Conservation (phyloP, 345 rosid genomes). For the Lagerstroemia speciosa region DNA sequence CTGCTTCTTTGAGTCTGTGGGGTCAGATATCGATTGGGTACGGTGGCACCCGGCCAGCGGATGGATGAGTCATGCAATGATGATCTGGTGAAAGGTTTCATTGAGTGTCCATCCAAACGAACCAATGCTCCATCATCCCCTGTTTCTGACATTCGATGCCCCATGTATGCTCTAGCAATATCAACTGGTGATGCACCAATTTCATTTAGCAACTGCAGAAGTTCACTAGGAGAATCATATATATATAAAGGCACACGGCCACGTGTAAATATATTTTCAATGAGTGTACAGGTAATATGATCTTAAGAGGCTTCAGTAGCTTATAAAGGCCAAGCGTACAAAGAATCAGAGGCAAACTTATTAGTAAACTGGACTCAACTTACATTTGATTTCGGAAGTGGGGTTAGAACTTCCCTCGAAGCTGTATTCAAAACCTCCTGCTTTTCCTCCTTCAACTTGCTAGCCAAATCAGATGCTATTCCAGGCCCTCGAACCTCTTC, state of each 20-base stretch:
- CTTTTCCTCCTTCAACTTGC: conserved; percentile 25
- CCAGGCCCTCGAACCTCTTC: conserved; percentile 24
- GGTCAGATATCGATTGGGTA: conserved; percentile 53
- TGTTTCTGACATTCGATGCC: conserved; percentile 33
- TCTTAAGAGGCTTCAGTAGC: background rate
- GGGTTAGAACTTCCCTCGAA: conserved; percentile 29
- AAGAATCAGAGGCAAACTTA: background rate
- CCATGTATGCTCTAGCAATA: conserved; percentile 79
- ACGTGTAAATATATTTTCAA: background rate
- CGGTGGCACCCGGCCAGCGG: conserved; percentile 86
- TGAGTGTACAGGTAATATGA: background rate
- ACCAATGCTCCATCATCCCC: conserved; percentile 36
- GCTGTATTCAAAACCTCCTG: conserved; percentile 27
- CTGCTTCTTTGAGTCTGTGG: conserved; percentile 63
- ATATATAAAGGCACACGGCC: background rate
- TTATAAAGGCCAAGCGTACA: background rate
- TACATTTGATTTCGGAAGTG: conserved; percentile 42
- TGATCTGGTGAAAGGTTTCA: conserved; percentile 36
- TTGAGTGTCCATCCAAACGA: conserved; percentile 25
- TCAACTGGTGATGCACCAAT: conserved; percentile 67
- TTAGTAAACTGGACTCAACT: conserved; percentile 20
- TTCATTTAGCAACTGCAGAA: conserved; percentile 25
- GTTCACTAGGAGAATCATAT: background rate
- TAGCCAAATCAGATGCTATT: conserved; percentile 23
- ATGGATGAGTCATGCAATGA: conserved; percentile 45